Evolutionary conservation across 2,329 filamentous ascomycete species (phyloP), one percentile per base, ranked within the genome.

Genomic region (Verticillium klebahnii): DNA sequence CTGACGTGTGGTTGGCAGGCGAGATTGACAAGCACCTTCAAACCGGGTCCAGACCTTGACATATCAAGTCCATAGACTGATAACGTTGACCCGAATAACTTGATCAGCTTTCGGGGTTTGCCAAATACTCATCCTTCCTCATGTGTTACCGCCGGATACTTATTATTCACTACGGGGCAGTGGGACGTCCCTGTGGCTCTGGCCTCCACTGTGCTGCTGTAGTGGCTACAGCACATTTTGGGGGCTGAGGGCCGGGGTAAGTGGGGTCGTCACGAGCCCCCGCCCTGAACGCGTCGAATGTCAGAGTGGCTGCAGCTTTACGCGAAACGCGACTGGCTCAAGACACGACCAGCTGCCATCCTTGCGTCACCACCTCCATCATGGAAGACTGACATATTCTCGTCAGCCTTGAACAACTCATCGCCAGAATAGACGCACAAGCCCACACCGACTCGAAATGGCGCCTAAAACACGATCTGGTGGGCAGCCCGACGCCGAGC

Each of bases 381-480:
- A 15, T 40, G 37, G 19, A n/a, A 5, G 19, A 45, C 39, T 25
- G 45, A 50, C 45, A 23, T n/a, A 12, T 7, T 23, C 12, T 50
- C 45, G 19, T n/a, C 7, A 50, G 12, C 8, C 12, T 50, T 9
- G 45, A 23, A 50, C 7, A 12, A 31, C 39, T 52, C 23, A n/a
- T 4, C 57, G n/a, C 15, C 19, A 12, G 29, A 29, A 29, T 29
- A 29, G 17, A 36, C 34, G 2, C 34, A 14, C 34, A 36, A 50
- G 39, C n/a, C 15, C 15, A 45, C 15, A 50, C 23, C 45, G n/a
- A 23, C 19, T 23, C 52, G 59, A 31, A 14, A 78, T 78, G 76
- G 66, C 73, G 14, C 74, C 76, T 6, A 67, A 72, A 61, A 77
- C 75, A 55, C 74, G 75, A 57, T 76, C 76, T n/a, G 68, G 74